Evolutionary conservation across 2,329 filamentous ascomycete genomes (phyloP).

Genomic region (Trichoderma semiorbis): DNA sequence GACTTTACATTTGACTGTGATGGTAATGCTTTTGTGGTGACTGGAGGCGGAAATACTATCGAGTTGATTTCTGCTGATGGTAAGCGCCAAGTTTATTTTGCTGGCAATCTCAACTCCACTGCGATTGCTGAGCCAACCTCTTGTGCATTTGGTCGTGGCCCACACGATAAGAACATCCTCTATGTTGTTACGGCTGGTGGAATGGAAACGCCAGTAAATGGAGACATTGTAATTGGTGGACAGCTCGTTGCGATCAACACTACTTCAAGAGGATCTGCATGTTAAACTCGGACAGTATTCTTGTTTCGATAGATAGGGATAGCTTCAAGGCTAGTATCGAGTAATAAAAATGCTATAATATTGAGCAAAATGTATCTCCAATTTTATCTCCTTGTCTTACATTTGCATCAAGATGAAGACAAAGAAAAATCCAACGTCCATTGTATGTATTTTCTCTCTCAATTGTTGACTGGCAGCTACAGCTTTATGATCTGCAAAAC

Average conservation of each 20-base stretch:
- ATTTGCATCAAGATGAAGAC: neutral
- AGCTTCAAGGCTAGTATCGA: neutral
- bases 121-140: constrained; percentile 18
- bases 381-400: neutral
- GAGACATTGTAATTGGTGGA: neutral
- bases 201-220: neutral
- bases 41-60: constrained; percentile 22
- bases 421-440: no score
- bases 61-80: constrained; percentile 19
- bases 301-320: neutral
- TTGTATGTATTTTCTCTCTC: no score
- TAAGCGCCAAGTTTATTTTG: constrained; percentile 19
- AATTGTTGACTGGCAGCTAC: no score
- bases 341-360: neutral
- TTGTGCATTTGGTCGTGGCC: constrained; percentile 16
- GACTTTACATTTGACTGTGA: constrained; percentile 25
- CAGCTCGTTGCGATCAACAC: constrained; percentile 6
- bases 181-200: constrained; percentile 16
- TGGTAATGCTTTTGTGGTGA: constrained; percentile 22
- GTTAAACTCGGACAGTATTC: neutral
- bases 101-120: constrained; percentile 22
- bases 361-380: neutral
- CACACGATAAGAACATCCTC: neutral
- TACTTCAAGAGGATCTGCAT: neutral
- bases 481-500: no score